These are phyloP conservation scores for Venturia effusa DNA, from an alignment of 2,329 filamentous ascomycete species.

Conservation along the genomic window DNA sequence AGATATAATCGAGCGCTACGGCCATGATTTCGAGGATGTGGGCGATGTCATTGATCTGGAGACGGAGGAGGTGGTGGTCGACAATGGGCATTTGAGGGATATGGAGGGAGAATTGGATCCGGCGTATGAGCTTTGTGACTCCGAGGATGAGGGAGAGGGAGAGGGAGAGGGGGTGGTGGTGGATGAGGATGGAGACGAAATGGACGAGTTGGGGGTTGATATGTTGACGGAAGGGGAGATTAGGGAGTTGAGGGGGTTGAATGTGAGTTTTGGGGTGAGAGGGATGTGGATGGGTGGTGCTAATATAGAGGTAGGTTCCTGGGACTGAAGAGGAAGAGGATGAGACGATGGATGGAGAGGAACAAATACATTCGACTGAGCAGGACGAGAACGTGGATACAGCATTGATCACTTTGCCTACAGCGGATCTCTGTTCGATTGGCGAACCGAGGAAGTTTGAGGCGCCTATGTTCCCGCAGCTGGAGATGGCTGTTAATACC, in stretches of 20 bases:
- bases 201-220: background rate
- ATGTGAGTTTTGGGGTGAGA: slow-evolving; percentile 18
- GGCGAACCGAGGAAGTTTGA: background rate
- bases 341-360: slow-evolving; percentile 19
- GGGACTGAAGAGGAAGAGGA: slow-evolving; percentile 12
- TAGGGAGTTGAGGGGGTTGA: background rate
- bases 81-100: slow-evolving; percentile 73
- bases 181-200: background rate
- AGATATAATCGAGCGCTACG: slow-evolving; percentile 81
- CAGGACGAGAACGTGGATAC: background rate
- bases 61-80: slow-evolving; percentile 72
- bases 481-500: background rate
- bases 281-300: slow-evolving; percentile 27
- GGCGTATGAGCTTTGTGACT: background rate
- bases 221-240: slow-evolving; percentile 2
- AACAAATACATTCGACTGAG: background rate
- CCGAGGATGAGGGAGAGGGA: background rate
- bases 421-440: background rate
- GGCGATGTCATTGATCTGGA: slow-evolving; percentile 83
- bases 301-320: background rate
- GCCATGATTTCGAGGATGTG: slow-evolving; percentile 67
- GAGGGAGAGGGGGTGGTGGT: background rate
- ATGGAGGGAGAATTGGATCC: slow-evolving; percentile 47
- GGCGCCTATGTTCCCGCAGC: slow-evolving; percentile 4
- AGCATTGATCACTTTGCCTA: background rate